Base-by-base conservation (phyloP, 768 basidiomycete genomes). In the Floccularia luteovirens region DNA sequence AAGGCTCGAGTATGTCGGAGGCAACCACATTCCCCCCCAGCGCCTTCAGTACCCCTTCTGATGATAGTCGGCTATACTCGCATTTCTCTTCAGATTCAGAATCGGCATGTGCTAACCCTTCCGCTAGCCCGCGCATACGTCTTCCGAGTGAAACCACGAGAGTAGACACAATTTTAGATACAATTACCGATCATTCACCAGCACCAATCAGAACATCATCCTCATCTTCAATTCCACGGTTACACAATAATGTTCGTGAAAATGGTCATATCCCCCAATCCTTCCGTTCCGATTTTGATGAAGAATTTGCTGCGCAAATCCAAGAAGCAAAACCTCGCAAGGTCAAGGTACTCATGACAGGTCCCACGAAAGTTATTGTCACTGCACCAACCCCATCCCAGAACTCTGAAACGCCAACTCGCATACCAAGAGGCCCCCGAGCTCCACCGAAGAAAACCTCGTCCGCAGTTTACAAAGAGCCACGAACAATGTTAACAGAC, bases 301-400 rank as follows among this genome's bases (percentile, higher is more conserved):
- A 41, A 11, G 39, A 42, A 28, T 38, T 45, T 12, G 6, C 16
- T 7, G 20, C 8, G 6, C n/a, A 12, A 17, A 34, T 19, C n/a
- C 7, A 14, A 38, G 32, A 39, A 24, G 19, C 46, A 11, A 53
- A 57, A 19, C 45, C 34, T 24, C 60, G 64, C 39, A 58, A 66
- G 36, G 59, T 68, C 35, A 61, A 64, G 23, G 61, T 71, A 22
- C 51, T 73, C 13, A 64, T 72, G 61, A 63, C 60, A 30, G 69
- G 62, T 0, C 72, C 71, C 2, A 73, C 72, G 16, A 71, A 62
- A 44, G 72, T 74, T 13, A 72, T 74, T 24, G 66, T 74, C 6
- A 76, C 72, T 3, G 72, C 72, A 5, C 69, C 74, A n/a, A 75
- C 73, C 0, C 73, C 72, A 13, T 65, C 61, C 5, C 53, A 52